Evolutionary conservation across 108 stramenopile species (phyloP).

Genomic region (Chaetoceros muelleri): DNA sequence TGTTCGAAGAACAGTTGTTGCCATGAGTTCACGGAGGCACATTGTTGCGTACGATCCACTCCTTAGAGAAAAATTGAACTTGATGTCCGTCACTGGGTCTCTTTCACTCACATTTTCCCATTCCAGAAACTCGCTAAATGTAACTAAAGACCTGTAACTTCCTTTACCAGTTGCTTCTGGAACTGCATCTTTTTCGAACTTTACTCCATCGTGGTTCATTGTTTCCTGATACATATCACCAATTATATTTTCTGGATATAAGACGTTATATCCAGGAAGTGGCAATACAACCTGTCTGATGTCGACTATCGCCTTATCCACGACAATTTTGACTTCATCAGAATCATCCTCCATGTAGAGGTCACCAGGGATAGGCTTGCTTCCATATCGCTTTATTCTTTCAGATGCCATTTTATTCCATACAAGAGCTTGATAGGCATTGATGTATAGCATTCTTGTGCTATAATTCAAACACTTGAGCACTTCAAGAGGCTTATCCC

Average conservation of each 20-base stretch:
- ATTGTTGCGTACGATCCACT: conserved; percentile 79
- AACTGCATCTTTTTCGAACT: conserved; percentile 33
- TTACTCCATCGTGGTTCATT: conserved; percentile 36
- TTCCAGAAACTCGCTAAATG: conserved; percentile 19
- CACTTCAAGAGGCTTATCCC: conserved; percentile 41
- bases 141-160: conserved; percentile 56
- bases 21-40: conserved; percentile 69
- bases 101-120: conserved; percentile 13
- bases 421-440: conserved; percentile 75
- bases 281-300: conserved; percentile 61
- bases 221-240: conserved; percentile 39
- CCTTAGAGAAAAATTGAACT: conserved; percentile 50
- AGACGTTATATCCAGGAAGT: conserved; percentile 51
- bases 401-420: conserved; percentile 72
- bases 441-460: conserved; percentile 61
- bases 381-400: conserved; percentile 42
- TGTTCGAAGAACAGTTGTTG: conserved; percentile 45
- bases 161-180: conserved; percentile 64
- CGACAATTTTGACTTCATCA: conserved; percentile 18
- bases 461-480: conserved; percentile 44
- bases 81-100: conserved; percentile 1
- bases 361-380: conserved; percentile 42
- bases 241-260: conserved; percentile 60
- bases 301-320: conserved; percentile 10
- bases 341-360: conserved; percentile 27